phyloP scores from a whole-genome alignment of 1,139 yeast genomes.

The Arxiozyma slooffiae region DNA sequence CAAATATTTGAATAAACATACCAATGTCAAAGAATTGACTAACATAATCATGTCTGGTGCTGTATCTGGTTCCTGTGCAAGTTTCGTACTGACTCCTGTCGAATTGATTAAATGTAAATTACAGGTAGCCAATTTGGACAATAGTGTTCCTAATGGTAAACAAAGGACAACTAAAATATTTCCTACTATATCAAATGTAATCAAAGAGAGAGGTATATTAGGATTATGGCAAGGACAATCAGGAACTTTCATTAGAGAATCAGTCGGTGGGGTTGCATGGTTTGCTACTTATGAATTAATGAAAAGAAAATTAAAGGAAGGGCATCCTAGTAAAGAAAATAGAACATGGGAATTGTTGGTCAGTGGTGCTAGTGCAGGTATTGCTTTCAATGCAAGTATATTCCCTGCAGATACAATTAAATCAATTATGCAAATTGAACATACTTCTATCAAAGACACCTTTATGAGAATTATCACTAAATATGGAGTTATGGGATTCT shows the following conservation, averaged over 20 bases:
- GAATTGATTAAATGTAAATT: conserved; percentile 80
- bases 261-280: conserved; percentile 90
- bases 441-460: conserved; percentile 28
- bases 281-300: conserved; percentile 75
- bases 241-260: conserved; percentile 75
- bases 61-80: conserved; percentile 71
- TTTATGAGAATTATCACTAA: conserved; percentile 34
- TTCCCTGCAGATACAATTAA: conserved; percentile 91
- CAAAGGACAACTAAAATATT: conserved; percentile 22
- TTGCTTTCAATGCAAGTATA: conserved; percentile 64
- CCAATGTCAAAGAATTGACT: conserved; percentile 33
- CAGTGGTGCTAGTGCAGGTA: conserved; percentile 84
- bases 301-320: conserved; percentile 34
- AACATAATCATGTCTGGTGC: conserved; percentile 59
- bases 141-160: neutral
- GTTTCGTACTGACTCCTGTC: conserved; percentile 79
- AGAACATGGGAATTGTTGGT: conserved; percentile 48
- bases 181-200: conserved; percentile 38
- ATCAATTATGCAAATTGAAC: conserved; percentile 69
- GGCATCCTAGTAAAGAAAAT: conserved; percentile 27
- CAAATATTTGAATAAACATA: conserved; percentile 21
- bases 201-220: conserved; percentile 43
- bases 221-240: conserved; percentile 82
- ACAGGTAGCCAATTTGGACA: conserved; percentile 53
- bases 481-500: conserved; percentile 50